Percentiles rank a stretch among this genome's conserved stretches.
Evolutionary conservation across 345 rosid species (phyloP).

Genomic region (Gossypium mustelinum): DNA sequence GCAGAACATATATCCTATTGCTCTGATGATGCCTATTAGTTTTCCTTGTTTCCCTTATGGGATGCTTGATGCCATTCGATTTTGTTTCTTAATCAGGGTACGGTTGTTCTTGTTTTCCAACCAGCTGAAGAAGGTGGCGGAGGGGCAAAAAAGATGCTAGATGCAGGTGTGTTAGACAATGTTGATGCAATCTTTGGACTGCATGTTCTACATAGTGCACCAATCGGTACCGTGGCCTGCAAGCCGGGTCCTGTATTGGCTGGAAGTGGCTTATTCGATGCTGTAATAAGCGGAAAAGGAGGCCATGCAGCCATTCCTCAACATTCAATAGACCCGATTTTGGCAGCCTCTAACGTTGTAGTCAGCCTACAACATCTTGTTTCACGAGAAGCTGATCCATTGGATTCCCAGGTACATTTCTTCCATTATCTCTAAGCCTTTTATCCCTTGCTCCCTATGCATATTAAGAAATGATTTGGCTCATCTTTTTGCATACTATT

Average conservation of each 20-base stretch:
- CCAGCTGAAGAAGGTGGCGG: conserved; percentile 95
- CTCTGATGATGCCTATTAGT: not conserved
- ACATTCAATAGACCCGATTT: conserved; percentile 69
- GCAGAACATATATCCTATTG: not conserved
- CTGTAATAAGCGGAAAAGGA: conserved; percentile 72
- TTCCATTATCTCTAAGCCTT: not conserved
- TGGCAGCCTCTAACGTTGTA: conserved; percentile 74
- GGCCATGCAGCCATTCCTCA: conserved; percentile 95
- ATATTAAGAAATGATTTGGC: not conserved
- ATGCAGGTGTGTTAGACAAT: conserved; percentile 62
- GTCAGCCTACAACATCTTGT: conserved; percentile 79
- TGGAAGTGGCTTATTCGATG: conserved; percentile 71
- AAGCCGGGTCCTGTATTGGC: conserved; percentile 70
- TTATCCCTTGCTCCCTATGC: not conserved
- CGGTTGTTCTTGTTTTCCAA: conserved; percentile 79
- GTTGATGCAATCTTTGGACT: conserved; percentile 75
- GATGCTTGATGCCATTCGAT: conserved; percentile 7
- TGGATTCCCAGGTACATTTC: conserved; percentile 69
- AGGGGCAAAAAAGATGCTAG: conserved; percentile 67
- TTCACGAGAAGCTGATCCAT: conserved; percentile 86
- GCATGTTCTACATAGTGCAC: conserved; percentile 37
- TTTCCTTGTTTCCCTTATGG: not conserved
- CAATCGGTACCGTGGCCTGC: conserved; percentile 51
- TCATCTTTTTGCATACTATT: not conserved
- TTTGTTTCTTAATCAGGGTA: conserved; percentile 49